phyloP scores from a whole-genome alignment of 768 basidiomycete genomes.

The Leccinum incarnatum region DNA sequence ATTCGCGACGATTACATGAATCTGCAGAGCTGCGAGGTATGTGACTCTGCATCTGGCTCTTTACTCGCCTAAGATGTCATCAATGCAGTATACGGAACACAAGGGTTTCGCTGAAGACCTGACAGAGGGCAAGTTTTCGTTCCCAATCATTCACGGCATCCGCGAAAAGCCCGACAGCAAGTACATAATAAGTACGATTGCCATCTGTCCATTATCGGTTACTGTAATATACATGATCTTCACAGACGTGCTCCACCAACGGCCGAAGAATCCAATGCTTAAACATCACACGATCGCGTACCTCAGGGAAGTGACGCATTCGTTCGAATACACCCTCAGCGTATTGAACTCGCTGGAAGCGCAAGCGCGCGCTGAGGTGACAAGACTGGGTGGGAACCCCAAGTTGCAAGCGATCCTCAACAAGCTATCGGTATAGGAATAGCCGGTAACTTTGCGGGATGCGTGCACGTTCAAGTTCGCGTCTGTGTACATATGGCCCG shows the following conservation, averaged over 20 bases:
- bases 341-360: conserved; percentile 66
- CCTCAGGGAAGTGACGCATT: conserved; percentile 69
- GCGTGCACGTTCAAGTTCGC: neutral
- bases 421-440: conserved; percentile 35
- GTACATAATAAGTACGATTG: conserved; percentile 76
- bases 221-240: neutral
- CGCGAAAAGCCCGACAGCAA: conserved; percentile 73
- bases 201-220: neutral
- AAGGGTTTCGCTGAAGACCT: conserved; percentile 93
- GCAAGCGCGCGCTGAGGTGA: conserved; percentile 69
- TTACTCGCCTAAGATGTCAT: neutral
- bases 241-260: conserved; percentile 87
- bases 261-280: conserved; percentile 75
- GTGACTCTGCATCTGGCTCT: neutral
- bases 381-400: conserved; percentile 72
- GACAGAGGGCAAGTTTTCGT: conserved; percentile 96
- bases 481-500: neutral
- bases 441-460: neutral
- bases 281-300: conserved; percentile 81
- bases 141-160: conserved; percentile 90
- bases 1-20: conserved; percentile 56
- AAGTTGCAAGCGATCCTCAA: conserved; percentile 58
- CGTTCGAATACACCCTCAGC: conserved; percentile 81
- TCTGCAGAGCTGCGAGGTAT: conserved; percentile 24
- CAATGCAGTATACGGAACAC: conserved; percentile 68